phyloP scores from a whole-genome alignment of 352 stramenopile genomes.

The Globisporangium radiosum region DNA sequence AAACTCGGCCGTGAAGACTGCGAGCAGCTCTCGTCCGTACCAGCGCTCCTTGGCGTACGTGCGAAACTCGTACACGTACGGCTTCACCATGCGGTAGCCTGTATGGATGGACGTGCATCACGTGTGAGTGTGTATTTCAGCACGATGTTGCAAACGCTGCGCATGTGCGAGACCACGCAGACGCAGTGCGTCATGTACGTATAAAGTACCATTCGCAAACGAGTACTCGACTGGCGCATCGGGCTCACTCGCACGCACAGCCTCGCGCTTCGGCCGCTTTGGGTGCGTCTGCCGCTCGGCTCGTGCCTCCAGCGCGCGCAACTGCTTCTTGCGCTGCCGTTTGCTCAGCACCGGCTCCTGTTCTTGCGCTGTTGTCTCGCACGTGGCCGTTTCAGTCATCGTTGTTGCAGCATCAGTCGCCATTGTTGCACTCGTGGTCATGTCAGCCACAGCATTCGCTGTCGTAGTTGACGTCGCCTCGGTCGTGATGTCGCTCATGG shows the following conservation, averaged over 20 bases:
- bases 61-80: conserved; percentile 95
- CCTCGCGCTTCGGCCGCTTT: conserved; percentile 28
- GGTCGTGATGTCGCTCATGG: no score
- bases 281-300: conserved; percentile 9
- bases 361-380: not conserved
- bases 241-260: not conserved
- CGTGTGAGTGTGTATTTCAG: not conserved
- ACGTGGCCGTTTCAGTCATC: no score
- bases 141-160: not conserved
- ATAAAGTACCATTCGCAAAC: conserved; percentile 37
- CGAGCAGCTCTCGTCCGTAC: conserved; percentile 86
- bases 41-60: conserved; percentile 95
- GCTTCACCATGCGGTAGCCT: conserved; percentile 84
- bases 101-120: not conserved
- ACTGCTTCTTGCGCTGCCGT: conserved; percentile 41
- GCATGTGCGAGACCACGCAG: no score
- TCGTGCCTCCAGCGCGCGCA: conserved; percentile 16
- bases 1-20: conserved; percentile 89
- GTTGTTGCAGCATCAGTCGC: no score
- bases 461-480: no score
- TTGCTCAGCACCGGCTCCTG: conserved; percentile 18
- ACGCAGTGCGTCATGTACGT: no score
- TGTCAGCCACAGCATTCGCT: no score
- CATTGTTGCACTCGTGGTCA: no score
- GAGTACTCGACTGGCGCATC: conserved; percentile 43